These are phyloP conservation scores for Vigna angularis DNA, from an alignment of 306 rosid genomes.

Conservation along the genomic window DNA sequence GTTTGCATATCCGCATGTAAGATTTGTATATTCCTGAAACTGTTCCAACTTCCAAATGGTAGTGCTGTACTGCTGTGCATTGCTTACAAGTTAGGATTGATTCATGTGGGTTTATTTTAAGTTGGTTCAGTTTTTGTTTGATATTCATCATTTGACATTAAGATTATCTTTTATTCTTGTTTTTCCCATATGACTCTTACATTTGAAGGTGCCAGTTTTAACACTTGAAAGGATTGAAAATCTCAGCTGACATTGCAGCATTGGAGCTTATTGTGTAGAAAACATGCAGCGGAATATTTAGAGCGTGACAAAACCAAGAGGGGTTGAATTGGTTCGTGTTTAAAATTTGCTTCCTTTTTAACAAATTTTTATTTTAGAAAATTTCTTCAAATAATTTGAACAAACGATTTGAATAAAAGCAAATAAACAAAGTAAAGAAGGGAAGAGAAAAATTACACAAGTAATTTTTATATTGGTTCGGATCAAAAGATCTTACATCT, in stretches of 20 bases:
- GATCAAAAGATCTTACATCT: no score
- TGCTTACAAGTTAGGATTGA: not conserved
- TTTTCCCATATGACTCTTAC: not conserved
- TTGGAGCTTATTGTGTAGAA: not conserved
- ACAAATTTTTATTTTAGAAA: no score
- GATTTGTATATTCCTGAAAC: constrained; percentile 11
- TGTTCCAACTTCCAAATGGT: constrained; percentile 20
- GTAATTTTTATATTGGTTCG: no score
- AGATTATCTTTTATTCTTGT: not conserved
- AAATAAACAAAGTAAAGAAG: no score
- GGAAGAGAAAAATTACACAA: no score
- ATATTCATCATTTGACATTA: not conserved
- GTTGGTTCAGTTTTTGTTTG: not conserved
- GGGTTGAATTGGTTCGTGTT: no score
- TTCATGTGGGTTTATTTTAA: constrained; percentile 14
- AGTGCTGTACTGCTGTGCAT: not conserved
- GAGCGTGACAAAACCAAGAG: no score
- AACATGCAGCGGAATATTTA: no score
- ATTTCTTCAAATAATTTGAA: no score
- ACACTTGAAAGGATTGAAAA: not conserved
- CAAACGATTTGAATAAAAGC: no score
- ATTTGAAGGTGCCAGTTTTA: constrained; percentile 25
- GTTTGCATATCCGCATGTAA: constrained; percentile 1
- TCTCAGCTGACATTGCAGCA: not conserved
- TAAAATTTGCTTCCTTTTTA: no score